These are phyloP conservation scores for Mentha longifolia DNA, from an alignment of 257 asterid genomes.

Conservation along the genomic window DNA sequence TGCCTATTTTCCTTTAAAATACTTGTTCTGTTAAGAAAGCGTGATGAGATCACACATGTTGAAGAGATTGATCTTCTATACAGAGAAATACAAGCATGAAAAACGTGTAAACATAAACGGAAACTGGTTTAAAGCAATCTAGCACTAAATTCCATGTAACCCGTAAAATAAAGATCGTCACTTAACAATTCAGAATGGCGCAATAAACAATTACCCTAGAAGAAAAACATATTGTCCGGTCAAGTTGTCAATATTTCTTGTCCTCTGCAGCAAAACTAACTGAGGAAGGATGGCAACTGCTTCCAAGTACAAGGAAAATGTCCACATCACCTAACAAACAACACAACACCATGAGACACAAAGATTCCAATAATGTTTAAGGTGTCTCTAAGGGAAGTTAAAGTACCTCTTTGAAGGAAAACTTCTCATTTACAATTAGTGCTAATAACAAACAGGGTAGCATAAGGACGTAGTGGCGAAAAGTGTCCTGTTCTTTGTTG, in stretches of 20 bases:
- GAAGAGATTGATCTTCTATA: background rate
- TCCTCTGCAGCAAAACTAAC: slow-evolving; percentile 82
- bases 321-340: slow-evolving; percentile 68
- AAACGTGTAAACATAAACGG: background rate
- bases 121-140: background rate
- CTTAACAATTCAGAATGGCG: background rate
- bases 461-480: slow-evolving; percentile 75
- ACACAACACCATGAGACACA: background rate
- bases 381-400: slow-evolving; percentile 3
- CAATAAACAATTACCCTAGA: slow-evolving; percentile 58
- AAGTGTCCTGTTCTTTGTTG: slow-evolving; percentile 86
- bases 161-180: background rate
- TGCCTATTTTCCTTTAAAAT: background rate
- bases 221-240: slow-evolving; percentile 88
- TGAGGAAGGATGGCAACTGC: slow-evolving; percentile 93
- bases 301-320: slow-evolving; percentile 82
- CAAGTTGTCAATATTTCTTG: slow-evolving; percentile 86
- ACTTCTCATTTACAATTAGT: slow-evolving; percentile 63
- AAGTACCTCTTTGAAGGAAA: slow-evolving; percentile 71
- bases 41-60: background rate
- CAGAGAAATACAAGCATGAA: background rate
- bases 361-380: background rate
- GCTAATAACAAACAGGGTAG: slow-evolving; percentile 77
- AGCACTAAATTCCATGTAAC: background rate
- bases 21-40: background rate